Percentiles rank a stretch among this genome's conserved stretches.
phyloP scores from a whole-genome alignment of 1,284 basidiomycete species.

The Trametes hirsuta region DNA sequence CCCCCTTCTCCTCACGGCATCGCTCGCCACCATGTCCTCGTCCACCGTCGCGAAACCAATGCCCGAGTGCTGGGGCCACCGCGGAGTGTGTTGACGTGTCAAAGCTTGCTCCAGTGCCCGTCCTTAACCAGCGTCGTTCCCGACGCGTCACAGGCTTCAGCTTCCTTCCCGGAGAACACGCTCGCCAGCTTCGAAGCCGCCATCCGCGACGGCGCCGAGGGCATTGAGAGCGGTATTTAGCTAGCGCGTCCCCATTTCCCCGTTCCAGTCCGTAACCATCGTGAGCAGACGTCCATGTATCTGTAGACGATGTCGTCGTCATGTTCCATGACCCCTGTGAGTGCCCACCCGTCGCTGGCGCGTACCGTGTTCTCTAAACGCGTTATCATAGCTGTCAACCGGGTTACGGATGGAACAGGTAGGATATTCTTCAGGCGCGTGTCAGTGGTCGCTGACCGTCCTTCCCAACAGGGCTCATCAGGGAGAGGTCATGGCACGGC shows the following conservation, averaged over 20 bases:
- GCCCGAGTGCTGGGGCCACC: constrained; percentile 90
- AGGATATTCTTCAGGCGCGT: constrained; percentile 6
- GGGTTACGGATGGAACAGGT: constrained; percentile 75
- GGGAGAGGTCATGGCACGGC: constrained; percentile 72
- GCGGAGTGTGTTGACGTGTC: constrained; percentile 68
- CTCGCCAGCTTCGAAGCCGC: constrained; percentile 92
- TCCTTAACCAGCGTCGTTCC: constrained; percentile 15
- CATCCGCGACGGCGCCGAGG: constrained; percentile 92
- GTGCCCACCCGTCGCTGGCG: constrained; percentile 28
- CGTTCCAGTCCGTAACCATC: constrained; percentile 32
- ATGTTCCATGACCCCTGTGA: constrained; percentile 95
- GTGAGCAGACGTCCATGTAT: constrained; percentile 92
- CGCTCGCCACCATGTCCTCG: constrained; percentile 22
- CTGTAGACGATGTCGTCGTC: constrained; percentile 85
- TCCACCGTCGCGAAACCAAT: constrained; percentile 22
- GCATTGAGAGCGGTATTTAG: constrained; percentile 89
- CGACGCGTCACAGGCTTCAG: constrained; percentile 67
- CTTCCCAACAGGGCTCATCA: constrained; percentile 58
- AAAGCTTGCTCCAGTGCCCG: constrained; percentile 9
- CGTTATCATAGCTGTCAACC: constrained; percentile 52
- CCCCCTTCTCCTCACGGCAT: constrained; percentile 2
- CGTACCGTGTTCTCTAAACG: constrained; percentile 9
- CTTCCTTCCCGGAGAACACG: constrained; percentile 90
- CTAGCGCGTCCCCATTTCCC: constrained; percentile 34
- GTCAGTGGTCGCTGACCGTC: constrained; percentile 11